phyloP scores from a whole-genome alignment of 495 filamentous ascomycete genomes.

The Lasiosphaeria miniovina region DNA sequence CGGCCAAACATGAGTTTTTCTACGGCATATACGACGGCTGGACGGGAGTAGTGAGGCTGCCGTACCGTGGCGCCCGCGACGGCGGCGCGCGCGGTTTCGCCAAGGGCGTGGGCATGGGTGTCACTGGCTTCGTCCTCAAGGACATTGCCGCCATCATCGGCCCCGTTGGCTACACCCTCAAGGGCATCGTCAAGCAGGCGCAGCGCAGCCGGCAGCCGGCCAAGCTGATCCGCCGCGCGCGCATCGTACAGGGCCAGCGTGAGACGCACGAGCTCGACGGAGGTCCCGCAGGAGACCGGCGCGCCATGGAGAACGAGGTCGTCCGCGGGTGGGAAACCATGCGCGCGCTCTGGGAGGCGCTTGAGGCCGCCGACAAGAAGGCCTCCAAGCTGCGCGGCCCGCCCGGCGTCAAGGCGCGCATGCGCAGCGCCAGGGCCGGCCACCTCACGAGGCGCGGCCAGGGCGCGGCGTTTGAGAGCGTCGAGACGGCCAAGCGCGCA shows the following conservation, averaged over 20 bases:
- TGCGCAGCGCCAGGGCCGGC: too few relatives aligned
- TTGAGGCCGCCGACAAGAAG: constrained; percentile 36
- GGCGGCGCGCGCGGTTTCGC: constrained; percentile 57
- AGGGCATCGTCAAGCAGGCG: constrained; percentile 59
- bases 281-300: not conserved
- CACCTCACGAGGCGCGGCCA: constrained; percentile 25
- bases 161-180: constrained; percentile 61
- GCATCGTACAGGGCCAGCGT: constrained; percentile 46
- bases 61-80: constrained; percentile 57
- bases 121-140: constrained; percentile 72
- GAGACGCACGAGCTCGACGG: constrained; percentile 33
- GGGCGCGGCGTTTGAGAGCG: constrained; percentile 46
- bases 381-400: too few relatives aligned
- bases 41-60: constrained; percentile 65
- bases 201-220: constrained; percentile 46
- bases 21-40: constrained; percentile 73
- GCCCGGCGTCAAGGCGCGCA: too few relatives aligned
- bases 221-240: constrained; percentile 46
- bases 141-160: constrained; percentile 62
- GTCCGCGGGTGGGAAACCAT: constrained; percentile 45
- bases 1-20: constrained; percentile 63
- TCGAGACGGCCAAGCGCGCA: constrained; percentile 39
- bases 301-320: constrained; percentile 15
- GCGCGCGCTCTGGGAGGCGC: constrained; percentile 35
- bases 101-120: constrained; percentile 69